A percentile compares a stretch with the other conserved stretches of the same genome.
phyloP scores from a whole-genome alignment of 2,329 filamentous ascomycete species.

The Pseudogymnoascus sp. region DNA sequence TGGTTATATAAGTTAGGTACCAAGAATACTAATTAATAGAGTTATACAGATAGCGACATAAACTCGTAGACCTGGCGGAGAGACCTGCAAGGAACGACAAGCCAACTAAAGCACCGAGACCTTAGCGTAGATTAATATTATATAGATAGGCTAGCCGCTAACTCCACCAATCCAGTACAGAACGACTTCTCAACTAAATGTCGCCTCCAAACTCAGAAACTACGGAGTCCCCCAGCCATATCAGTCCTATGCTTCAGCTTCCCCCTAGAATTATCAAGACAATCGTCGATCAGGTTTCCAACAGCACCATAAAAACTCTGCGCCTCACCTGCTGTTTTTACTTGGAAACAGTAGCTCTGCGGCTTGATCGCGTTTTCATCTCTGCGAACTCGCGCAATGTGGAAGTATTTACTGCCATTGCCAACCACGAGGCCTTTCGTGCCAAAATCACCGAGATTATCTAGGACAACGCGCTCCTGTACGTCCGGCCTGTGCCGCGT shows the following conservation, averaged over 20 bases:
- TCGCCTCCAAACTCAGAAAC: background rate
- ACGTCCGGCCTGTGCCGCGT: background rate
- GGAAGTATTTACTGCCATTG: conserved; percentile 29
- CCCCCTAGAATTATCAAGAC: conserved; percentile 9
- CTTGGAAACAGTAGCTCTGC: conserved; percentile 16
- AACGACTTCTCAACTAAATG: background rate
- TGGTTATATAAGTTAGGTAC: no score
- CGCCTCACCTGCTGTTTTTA: conserved; percentile 21
- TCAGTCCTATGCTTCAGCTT: background rate
- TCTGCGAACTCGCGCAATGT: conserved; percentile 34
- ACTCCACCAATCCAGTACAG: conserved; percentile 12
- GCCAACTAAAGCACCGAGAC: no score
- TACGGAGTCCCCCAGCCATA: background rate
- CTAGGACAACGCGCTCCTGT: conserved; percentile 28
- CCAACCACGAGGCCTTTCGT: conserved; percentile 29
- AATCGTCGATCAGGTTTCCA: conserved; percentile 17
- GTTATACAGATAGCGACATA: no score
- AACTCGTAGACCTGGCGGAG: no score
- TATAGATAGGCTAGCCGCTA: no score
- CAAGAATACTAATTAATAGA: no score
- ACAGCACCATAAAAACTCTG: conserved; percentile 23
- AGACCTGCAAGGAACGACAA: no score
- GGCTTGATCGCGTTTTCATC: conserved; percentile 32
- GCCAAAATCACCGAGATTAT: conserved; percentile 31
- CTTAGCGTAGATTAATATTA: no score